Evolutionary conservation across 208 protist species (phyloP), one percentile per base, ranked within the genome.

Genomic region (Leishmania tarentolae): DNA sequence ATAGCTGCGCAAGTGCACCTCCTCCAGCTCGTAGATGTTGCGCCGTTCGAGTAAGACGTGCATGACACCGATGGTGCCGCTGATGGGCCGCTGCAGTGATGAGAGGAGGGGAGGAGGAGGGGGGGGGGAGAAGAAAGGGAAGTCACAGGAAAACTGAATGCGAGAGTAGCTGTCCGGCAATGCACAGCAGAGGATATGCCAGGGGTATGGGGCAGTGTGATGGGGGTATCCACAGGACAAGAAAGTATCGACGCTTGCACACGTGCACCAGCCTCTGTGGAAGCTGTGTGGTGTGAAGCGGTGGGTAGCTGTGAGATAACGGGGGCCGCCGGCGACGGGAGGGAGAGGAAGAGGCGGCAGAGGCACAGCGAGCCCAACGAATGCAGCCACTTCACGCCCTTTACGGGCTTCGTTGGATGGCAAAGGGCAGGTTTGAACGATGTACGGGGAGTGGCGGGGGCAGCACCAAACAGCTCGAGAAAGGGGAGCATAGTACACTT

Each of bases 31-130:
- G 56, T 75, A 57, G 31, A 87, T 68, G 35, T 66, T 37, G 53
- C 84, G 81, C 9, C 71, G 66, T 53, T 74, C 40, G 9, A 83
- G 75, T 46, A 79, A 83, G 57, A 83, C 28, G 2, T 63, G 72
- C 79, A 75, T 78, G 46, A 37, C n/a, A 4, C 59, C 11, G 59
- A 65, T 65, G n/a, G 11, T 37, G 59, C n/a, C n/a, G 59, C 59
- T n/a, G 59, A 24, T 31, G n/a, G 21, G 24, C 19, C n/a, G 59
- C 31, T n/a, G 17, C 59, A n/a, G 59, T 37, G 59, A 65, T 5
- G 59, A 65, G 59, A 11, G n/a, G n/a, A 35, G n/a, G n/a, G 11
- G 11, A 7, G n/a, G 56, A 21, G 7, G 9, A 17, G 50, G 50
- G 15, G 50, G 15, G 50, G 24, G 24, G n/a, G 56, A 61, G 56